phyloP scores from a whole-genome alignment of 495 filamentous ascomycete species.

The Xylaria telfairii region DNA sequence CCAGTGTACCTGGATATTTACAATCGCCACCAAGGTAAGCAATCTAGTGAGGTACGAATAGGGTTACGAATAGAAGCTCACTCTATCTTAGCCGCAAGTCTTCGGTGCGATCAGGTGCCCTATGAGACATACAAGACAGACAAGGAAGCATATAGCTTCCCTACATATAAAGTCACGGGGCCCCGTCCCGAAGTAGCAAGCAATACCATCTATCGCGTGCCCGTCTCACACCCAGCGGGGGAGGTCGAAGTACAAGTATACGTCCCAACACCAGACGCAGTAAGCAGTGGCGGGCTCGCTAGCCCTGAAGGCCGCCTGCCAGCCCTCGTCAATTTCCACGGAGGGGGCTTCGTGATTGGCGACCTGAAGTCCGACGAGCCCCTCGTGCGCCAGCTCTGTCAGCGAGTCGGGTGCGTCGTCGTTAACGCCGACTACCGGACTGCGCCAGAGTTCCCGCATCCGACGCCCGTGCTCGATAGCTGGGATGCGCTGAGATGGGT shows the following conservation, averaged over 20 bases:
- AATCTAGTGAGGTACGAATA: not conserved
- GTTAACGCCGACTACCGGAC: conserved; percentile 50
- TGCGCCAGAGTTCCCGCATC: conserved; percentile 46
- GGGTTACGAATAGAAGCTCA: not conserved
- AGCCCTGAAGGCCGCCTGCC: conserved; percentile 46
- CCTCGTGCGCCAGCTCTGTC: conserved; percentile 60
- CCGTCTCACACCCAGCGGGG: conserved; percentile 40
- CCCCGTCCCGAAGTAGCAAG: conserved; percentile 39
- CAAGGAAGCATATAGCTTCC: conserved; percentile 42
- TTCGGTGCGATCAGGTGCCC: conserved; percentile 45
- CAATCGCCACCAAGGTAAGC: conserved; percentile 44
- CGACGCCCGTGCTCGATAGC: conserved; percentile 41
- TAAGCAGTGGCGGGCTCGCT: conserved; percentile 34
- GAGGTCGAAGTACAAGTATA: conserved; percentile 45
- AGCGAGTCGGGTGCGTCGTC: conserved; percentile 58
- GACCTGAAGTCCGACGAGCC: conserved; percentile 63
- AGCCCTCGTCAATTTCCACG: conserved; percentile 67
- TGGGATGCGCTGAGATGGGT: conserved; percentile 54
- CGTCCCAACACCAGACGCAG: conserved; percentile 40
- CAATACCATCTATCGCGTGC: conserved; percentile 40
- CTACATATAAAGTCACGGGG: conserved; percentile 33
- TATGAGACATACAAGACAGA: conserved; percentile 47
- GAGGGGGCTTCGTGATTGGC: conserved; percentile 72
- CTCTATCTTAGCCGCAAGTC: conserved; percentile 20
- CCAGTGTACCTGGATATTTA: conserved; percentile 45